Evolutionary conservation across 2,329 filamentous ascomycete genomes (phyloP), one percentile per base, ranked within the genome.

Genomic region (Plectosphaerella plurivora): DNA sequence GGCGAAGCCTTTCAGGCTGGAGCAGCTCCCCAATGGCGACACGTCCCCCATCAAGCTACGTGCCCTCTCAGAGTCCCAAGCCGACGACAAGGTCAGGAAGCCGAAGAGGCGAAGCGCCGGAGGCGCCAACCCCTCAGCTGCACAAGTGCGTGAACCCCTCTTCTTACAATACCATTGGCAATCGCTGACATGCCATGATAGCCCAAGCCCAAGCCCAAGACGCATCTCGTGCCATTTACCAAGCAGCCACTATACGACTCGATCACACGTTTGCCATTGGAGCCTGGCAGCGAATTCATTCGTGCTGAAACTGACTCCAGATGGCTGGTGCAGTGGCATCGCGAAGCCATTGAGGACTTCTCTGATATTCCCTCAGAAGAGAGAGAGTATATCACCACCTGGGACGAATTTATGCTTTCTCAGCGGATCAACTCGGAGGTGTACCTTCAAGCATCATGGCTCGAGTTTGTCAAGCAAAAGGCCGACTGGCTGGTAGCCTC

Each of bases 311-410:
- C 67, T 4, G 77, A 82, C 59, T 74, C 75, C 52, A 66, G 68
- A 20, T 84, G 81, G 81, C 69, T 83, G 8, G 71, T 81, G 28
- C 79, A 82, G 55, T 83, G 83, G 64, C 81, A 84, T 54, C 73
- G 77, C 8, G 78, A 84, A 52, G 77, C 75, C 50, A 75, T 84
- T 51, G 70, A 73, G 25, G 81, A 84, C 55, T 83, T 81, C 59
- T 76, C 74, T 9, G 81, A 84, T 57, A 73, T 84, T 24, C 75
- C 75, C 12, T 61, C 68, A 3, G 68, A 73, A 15, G 81, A 84
- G 60, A 81, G 79, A 61, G 80, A 83, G 55, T 84, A 79, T 53
- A 79, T 84, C 51, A 72, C 73, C 58, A 76, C 79, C 56, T 84
- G 81, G 81, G 80, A 83, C 54, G 70, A 73, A 1, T 82, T 78